Conservation (phyloP, 768 basidiomycete genomes). For the Amanita rimosa region DNA sequence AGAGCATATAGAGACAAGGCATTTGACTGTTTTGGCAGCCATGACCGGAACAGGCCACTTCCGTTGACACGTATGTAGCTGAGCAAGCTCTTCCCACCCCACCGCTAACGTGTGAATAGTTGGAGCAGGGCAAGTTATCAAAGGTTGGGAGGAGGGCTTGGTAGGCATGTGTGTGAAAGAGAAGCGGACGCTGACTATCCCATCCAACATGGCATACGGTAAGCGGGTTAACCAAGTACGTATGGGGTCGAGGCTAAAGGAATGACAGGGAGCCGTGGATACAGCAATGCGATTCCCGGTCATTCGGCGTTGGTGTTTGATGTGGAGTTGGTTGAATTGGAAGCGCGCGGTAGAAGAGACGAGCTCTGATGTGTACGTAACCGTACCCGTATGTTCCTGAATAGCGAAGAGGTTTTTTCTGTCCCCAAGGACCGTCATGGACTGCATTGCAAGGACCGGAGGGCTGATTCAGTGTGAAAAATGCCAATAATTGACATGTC, state of each 20-base stretch:
- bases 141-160: conserved; percentile 79
- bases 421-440: no score
- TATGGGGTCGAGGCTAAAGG: not conserved
- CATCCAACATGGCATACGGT: conserved; percentile 76
- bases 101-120: conserved; percentile 30
- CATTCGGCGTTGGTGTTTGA: conserved; percentile 77
- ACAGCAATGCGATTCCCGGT: conserved; percentile 68
- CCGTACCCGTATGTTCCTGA: not conserved
- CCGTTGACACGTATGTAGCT: conserved; percentile 62
- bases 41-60: conserved; percentile 65
- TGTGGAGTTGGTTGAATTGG: conserved; percentile 66
- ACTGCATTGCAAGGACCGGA: not conserved
- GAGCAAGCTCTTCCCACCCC: not conserved
- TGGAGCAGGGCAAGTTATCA: conserved; percentile 72
- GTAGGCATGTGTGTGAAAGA: conserved; percentile 79
- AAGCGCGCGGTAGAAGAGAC: conserved; percentile 30
- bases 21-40: conserved; percentile 22
- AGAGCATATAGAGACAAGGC: not conserved
- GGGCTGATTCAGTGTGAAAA: not conserved
- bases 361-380: conserved; percentile 35
- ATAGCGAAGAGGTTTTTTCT: not conserved
- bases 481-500: no score
- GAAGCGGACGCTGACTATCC: conserved; percentile 85
- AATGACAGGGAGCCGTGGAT: conserved; percentile 55
- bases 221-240: conserved; percentile 17